These are phyloP conservation scores for Fusarium torulosum DNA, from an alignment of 2,329 filamentous ascomycete species.

Conservation along the genomic window DNA sequence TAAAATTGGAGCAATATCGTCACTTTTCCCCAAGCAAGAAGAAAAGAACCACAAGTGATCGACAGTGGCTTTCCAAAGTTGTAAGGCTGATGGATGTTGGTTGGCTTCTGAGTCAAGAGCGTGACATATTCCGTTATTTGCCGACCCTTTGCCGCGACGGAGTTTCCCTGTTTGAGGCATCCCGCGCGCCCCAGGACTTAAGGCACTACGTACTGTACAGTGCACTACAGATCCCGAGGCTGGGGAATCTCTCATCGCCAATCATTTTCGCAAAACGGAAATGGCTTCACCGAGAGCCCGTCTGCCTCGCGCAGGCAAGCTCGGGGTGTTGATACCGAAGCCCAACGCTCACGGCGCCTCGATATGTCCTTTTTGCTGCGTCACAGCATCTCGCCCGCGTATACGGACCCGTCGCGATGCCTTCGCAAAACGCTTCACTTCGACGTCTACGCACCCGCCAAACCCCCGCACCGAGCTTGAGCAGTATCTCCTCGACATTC, in stretches of 20 bases:
- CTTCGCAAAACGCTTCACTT: slow-evolving; percentile 49
- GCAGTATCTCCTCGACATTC: slow-evolving; percentile 69
- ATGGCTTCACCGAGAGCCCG: slow-evolving; percentile 52
- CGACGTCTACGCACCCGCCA: slow-evolving; percentile 42
- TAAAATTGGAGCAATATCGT: slow-evolving; percentile 32
- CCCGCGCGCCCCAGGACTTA: no score
- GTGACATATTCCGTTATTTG: slow-evolving; percentile 43
- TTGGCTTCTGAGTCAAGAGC: slow-evolving; percentile 9
- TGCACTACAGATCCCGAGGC: neutral
- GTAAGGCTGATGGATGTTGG: slow-evolving; percentile 19
- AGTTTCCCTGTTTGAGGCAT: slow-evolving; percentile 34
- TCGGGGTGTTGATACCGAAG: slow-evolving; percentile 45
- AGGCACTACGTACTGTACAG: no score
- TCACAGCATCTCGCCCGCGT: slow-evolving; percentile 41
- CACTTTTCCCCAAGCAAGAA: slow-evolving; percentile 15
- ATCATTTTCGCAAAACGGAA: slow-evolving; percentile 34
- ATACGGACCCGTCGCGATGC: slow-evolving; percentile 42
- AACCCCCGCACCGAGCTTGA: slow-evolving; percentile 67
- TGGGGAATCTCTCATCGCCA: slow-evolving; percentile 35
- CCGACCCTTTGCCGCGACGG: slow-evolving; percentile 45
- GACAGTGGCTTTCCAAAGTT: slow-evolving; percentile 17
- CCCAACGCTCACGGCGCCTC: slow-evolving; percentile 32
- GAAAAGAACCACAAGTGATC: slow-evolving; percentile 27
- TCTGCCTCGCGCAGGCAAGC: slow-evolving; percentile 47
- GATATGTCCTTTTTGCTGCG: slow-evolving; percentile 52